Percentiles rank a stretch among this genome's conserved stretches.
These are phyloP conservation scores for Oryza australiensis DNA, from an alignment of 176 grass and related monocot species.

Conservation along the genomic window DNA sequence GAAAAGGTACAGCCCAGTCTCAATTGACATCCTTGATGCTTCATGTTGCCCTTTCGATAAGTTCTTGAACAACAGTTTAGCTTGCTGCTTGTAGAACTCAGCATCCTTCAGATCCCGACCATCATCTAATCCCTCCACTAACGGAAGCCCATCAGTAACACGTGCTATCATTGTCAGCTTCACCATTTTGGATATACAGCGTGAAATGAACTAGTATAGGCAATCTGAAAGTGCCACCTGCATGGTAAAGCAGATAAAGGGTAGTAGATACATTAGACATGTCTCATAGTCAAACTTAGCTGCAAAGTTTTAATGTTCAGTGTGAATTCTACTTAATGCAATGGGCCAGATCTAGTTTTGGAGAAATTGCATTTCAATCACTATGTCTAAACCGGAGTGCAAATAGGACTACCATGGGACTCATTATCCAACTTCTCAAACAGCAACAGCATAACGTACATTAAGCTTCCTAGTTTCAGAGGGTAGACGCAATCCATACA, in stretches of 20 bases:
- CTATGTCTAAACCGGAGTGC: neutral
- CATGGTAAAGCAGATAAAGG: conserved; percentile 11
- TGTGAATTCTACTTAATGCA: neutral
- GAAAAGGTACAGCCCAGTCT: conserved; percentile 83
- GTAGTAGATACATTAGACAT: conserved; percentile 12
- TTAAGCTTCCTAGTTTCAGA: neutral
- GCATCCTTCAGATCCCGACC: conserved; percentile 74
- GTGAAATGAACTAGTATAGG: conserved; percentile 26
- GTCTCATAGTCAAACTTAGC: neutral
- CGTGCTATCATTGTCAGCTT: conserved; percentile 97
- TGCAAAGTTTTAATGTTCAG: neutral
- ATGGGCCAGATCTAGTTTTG: neutral
- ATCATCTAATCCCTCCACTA: conserved; percentile 85
- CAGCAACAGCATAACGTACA: neutral
- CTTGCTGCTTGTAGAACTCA: conserved; percentile 92
- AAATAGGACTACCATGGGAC: neutral
- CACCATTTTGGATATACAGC: conserved; percentile 56
- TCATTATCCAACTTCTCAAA: neutral
- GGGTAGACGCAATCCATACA: neutral
- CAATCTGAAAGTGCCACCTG: conserved; percentile 36
- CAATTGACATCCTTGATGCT: conserved; percentile 83
- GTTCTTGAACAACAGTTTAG: conserved; percentile 85
- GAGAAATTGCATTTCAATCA: neutral
- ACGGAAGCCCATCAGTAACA: conserved; percentile 80
- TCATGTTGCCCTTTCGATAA: conserved; percentile 78